Evolutionary conservation across 768 basidiomycete species (phyloP), one percentile per base, ranked within the genome.

Genomic region (Lanmaoa pseudosensibilis): DNA sequence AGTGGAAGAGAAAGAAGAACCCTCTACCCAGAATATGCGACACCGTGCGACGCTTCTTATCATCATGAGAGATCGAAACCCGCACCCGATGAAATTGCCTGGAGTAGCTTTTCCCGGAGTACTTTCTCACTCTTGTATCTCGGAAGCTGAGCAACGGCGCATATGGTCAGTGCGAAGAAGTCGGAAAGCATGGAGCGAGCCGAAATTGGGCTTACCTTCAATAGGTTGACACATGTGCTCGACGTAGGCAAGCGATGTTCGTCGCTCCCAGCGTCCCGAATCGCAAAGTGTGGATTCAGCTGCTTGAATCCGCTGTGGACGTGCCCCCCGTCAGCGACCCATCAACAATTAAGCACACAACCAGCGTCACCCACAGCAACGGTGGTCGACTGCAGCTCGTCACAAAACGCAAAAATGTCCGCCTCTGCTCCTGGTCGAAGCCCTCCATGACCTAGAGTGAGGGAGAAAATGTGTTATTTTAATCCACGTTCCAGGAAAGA

Each of bases 321-420:
- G 0, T 30, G 2, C 10, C 4, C 2, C 34, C 4, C n/a, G 33
- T 56, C 39, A 57, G 37, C 36, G 33, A 47, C 2, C 15, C 10
- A 0, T 33, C 30, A 15, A 48, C 7, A 19, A 39, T 34, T 5
- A 18, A n/a, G 15, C 4, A 19, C 13, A 19, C 5, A 5, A 43
- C n/a, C 11, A n/a, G 7, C 2, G 19, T 21, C 30, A 76, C 88
- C 62, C 62, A 92, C 86, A 95, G 77, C 27, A 98, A 74, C 0
- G 94, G 95, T 0, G 95, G 92, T 16, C 93, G 80, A 64, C 90
- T 88, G 64, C 93, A 94, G 60, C 91, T 93, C 18, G 97, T 98
- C 19, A 94, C 96, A 64, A 98, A 99, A 15, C 92, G 82, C 55
- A 99, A 72, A 54, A 98, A 76, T 2, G 84, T 79, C 44, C 86